Percentiles rank a stretch among this genome's conserved stretches.
phyloP scores from a whole-genome alignment of 768 basidiomycete species.

The Lactifluus pinguis region DNA sequence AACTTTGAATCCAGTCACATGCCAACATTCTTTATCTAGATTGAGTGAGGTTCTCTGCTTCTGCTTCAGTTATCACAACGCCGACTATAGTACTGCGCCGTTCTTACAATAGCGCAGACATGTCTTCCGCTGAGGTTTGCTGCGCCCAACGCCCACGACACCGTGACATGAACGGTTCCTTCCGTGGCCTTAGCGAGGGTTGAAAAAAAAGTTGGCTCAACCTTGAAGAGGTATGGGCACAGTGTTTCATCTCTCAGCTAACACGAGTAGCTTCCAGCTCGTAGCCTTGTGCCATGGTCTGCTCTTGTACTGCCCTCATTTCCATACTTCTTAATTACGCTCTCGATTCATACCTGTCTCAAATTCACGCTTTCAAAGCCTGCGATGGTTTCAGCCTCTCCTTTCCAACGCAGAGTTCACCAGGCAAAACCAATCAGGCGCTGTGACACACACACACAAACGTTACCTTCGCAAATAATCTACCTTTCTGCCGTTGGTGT shows the following conservation, averaged over 20 bases:
- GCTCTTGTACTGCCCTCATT: background rate
- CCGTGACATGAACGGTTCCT: background rate
- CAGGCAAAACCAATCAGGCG: background rate
- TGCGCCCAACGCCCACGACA: background rate
- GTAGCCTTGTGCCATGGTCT: background rate
- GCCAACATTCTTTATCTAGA: too few species aligned
- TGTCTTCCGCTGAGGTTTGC: background rate
- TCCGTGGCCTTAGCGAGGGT: background rate
- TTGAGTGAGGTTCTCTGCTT: background rate
- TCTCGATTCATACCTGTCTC: background rate
- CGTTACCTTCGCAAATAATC: background rate
- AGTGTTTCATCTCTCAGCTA: background rate
- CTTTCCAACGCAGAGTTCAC: background rate
- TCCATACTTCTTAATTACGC: background rate
- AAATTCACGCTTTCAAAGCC: background rate
- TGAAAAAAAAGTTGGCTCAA: background rate
- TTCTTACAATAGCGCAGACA: background rate
- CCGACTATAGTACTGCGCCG: background rate
- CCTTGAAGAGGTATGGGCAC: background rate
- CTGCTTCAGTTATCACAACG: background rate
- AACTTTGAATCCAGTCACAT: too few species aligned
- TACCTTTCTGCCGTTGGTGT: background rate
- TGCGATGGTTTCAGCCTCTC: background rate
- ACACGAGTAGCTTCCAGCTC: background rate
- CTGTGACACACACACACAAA: background rate